Percentiles rank a stretch among this genome's conserved stretches.
Conservation (phyloP, 2,329 filamentous ascomycete species). For the Tympanopsis confertula region DNA sequence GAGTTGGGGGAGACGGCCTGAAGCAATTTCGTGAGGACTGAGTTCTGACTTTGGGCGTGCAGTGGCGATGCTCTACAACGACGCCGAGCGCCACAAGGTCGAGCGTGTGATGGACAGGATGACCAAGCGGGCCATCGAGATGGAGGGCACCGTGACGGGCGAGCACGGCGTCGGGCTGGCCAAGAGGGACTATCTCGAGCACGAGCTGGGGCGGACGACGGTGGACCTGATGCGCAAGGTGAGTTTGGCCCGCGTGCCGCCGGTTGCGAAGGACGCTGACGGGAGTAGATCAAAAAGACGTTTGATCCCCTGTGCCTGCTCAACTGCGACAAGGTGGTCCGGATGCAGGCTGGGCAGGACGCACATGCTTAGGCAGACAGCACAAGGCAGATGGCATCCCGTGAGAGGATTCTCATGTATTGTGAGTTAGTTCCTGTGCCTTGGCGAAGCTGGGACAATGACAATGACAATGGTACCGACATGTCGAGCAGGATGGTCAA, state of each 20-base stretch:
- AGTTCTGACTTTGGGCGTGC: no score
- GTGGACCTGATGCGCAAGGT: conserved; percentile 77
- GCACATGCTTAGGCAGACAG: no score
- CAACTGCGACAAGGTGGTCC: conserved; percentile 59
- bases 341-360: conserved; percentile 30
- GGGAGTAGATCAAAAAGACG: conserved; percentile 67
- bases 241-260: conserved; percentile 12
- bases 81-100: conserved; percentile 53
- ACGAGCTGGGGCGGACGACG: conserved; percentile 63
- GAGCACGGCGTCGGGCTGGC: conserved; percentile 77
- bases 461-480: no score
- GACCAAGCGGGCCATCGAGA: conserved; percentile 75
- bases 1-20: neutral
- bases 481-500: no score
- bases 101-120: conserved; percentile 68
- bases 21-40: no score
- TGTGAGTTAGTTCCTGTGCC: no score
- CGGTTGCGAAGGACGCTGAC: no score
- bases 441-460: no score
- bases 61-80: no score
- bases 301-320: conserved; percentile 65
- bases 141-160: conserved; percentile 78
- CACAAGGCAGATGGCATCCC: no score
- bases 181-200: conserved; percentile 71
- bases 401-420: no score